phyloP scores from a whole-genome alignment of 2,329 filamentous ascomycete species.

The Colletotrichum simmondsii region DNA sequence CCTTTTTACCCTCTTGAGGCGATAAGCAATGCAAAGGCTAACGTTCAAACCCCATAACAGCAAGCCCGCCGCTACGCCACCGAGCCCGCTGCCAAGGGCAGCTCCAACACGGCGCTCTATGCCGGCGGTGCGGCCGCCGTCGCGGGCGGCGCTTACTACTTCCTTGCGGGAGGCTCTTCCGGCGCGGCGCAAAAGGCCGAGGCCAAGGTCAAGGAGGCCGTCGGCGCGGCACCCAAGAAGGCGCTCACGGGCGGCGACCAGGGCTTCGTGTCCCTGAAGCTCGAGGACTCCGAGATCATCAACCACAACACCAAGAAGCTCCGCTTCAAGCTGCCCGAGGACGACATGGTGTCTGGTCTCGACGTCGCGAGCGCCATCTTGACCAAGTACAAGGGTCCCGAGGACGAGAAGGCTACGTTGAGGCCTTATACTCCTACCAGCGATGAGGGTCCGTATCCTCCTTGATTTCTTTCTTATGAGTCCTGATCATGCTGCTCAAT shows the following conservation, averaged over 20 bases:
- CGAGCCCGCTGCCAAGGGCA: slow-evolving; percentile 61
- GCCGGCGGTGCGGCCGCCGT: slow-evolving; percentile 68
- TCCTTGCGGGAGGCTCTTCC: slow-evolving; percentile 59
- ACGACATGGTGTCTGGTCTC: slow-evolving; percentile 86
- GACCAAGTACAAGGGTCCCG: slow-evolving; percentile 90
- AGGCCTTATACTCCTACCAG: slow-evolving; percentile 93
- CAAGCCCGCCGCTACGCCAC: slow-evolving; percentile 76
- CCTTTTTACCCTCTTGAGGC: neutral
- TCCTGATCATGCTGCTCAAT: no score
- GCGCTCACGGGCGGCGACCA: slow-evolving; percentile 87
- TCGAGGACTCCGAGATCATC: slow-evolving; percentile 81
- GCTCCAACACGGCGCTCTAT: slow-evolving; percentile 70
- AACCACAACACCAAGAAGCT: slow-evolving; percentile 97
- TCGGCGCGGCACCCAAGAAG: slow-evolving; percentile 53
- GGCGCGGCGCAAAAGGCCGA: slow-evolving; percentile 61
- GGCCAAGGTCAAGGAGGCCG: slow-evolving; percentile 59
- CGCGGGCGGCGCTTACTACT: slow-evolving; percentile 69
- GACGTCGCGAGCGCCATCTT: slow-evolving; percentile 86
- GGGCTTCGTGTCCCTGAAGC: slow-evolving; percentile 84
- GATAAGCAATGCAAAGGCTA: neutral
- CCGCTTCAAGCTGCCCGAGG: slow-evolving; percentile 86
- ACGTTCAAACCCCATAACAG: slow-evolving; percentile 41
- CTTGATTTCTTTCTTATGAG: neutral
- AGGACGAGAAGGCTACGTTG: slow-evolving; percentile 85
- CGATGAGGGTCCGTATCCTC: slow-evolving; percentile 74